phyloP scores from a whole-genome alignment of 2,329 filamentous ascomycete species.

The Chrysoporthe austroafricana region DNA sequence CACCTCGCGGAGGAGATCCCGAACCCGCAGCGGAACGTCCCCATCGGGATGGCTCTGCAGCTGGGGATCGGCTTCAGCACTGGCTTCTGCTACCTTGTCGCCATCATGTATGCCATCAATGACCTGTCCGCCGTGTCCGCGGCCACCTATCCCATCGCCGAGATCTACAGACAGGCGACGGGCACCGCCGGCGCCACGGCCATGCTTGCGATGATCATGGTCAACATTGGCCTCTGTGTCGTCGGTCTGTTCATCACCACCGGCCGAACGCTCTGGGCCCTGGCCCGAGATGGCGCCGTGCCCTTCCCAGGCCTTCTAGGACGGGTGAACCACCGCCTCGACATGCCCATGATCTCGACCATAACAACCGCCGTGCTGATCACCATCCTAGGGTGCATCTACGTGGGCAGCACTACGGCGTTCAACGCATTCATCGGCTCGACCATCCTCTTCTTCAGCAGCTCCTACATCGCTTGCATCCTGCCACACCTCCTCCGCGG shows the following conservation, averaged over 20 bases:
- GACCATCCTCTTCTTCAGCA: conserved; percentile 43
- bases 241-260: conserved; percentile 44
- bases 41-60: conserved; percentile 56
- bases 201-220: conserved; percentile 47
- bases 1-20: conserved; percentile 70
- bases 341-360: conserved; percentile 51
- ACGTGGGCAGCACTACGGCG: conserved; percentile 67
- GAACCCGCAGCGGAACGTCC: conserved; percentile 53
- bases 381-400: conserved; percentile 65
- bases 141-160: conserved; percentile 64
- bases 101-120: conserved; percentile 63
- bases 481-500: conserved; percentile 57
- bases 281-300: conserved; percentile 45
- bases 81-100: conserved; percentile 55
- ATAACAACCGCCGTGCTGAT: conserved; percentile 47
- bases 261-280: conserved; percentile 45
- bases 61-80: conserved; percentile 55
- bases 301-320: conserved; percentile 39
- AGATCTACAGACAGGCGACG: conserved; percentile 67
- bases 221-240: conserved; percentile 43
- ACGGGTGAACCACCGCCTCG: conserved; percentile 36
- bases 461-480: conserved; percentile 67
- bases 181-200: conserved; percentile 55
- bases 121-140: conserved; percentile 54
- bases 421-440: conserved; percentile 68